Base-by-base conservation (phyloP, 2,329 filamentous ascomycete species). In the Harringtonia lauricola region DNA sequence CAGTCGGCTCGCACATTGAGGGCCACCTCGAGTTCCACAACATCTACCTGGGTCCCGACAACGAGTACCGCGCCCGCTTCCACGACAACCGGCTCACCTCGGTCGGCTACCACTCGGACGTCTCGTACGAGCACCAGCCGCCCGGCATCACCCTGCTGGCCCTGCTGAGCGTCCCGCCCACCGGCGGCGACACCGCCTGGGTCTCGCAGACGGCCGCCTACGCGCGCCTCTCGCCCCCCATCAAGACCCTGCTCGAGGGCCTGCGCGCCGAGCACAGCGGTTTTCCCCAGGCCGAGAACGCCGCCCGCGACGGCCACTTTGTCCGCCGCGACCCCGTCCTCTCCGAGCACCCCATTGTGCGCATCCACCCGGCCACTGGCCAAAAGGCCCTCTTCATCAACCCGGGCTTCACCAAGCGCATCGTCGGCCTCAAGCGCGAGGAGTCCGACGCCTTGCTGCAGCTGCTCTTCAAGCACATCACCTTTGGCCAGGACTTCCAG, bases 341-440 rank as follows among this genome's bases (percentile, higher is more conserved):
- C 3, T 80, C 75, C 36, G 75, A 79, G 39, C 87, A 94, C 55
- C 87, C 87, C 0, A 66, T 94, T 47, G 77, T 94, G 3, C 70
- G 86, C n/a, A 89, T 86, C 1, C 86, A 94, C 57, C 86, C 87
- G 0, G 48, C 44, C 8, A 94, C 87, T 0, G 85, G 86, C 15
- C 84, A 92, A 61, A 94, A 92, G 66, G 81, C 84, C 0, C 65
- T 94, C 5, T 94, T 76, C 53, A 76, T 94, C 31, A 94, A 94
- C 59, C 81, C 81, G 3, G 43, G 41, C 15, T 46, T 45, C 42
- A 50, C 79, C 84, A 44, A 71, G 79, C 51, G 55, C 18, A 81
- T 83, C 38, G 64, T 81, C 2, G 78, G 78, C 4, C 74, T 72
- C 56, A 81, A 81, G 62, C 73, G 76, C 44, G 80, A 83, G 55